Evolutionary conservation across 805 yeast species (phyloP).

Genomic region (Yamadazyma nakazawae): DNA sequence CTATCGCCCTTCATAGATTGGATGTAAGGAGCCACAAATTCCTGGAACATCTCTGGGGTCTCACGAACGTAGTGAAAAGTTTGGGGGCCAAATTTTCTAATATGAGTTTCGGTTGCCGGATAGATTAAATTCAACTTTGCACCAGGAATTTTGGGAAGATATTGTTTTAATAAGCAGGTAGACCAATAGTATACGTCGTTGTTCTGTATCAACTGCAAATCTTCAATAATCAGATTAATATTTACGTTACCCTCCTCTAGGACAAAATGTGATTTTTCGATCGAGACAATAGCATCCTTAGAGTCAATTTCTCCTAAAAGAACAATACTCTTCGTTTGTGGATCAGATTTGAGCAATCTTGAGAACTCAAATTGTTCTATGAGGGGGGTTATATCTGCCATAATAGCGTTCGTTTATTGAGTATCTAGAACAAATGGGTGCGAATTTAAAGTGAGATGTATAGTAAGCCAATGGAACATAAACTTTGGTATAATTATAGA

Average conservation of each 20-base stretch:
- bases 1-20: conserved; percentile 72
- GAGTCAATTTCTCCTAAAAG: conserved; percentile 64
- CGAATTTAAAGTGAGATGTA: background rate
- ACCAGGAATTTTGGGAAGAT: conserved; percentile 47
- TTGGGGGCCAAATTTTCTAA: conserved; percentile 68
- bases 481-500: too few species aligned
- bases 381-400: conserved; percentile 5
- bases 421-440: background rate
- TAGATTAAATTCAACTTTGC: conserved; percentile 74
- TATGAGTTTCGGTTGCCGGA: conserved; percentile 88
- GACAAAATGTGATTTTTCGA: conserved; percentile 70
- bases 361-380: conserved; percentile 40
- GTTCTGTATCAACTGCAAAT: conserved; percentile 43
- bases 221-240: conserved; percentile 16
- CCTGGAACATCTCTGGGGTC: conserved; percentile 71
- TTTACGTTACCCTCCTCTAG: conserved; percentile 14
- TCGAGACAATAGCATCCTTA: conserved; percentile 61
- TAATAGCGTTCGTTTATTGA: background rate
- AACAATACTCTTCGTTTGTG: conserved; percentile 64
- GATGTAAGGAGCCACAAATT: conserved; percentile 70
- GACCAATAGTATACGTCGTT: conserved; percentile 92
- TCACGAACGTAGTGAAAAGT: conserved; percentile 63
- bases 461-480: too few species aligned
- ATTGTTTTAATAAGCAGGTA: conserved; percentile 46
- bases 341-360: conserved; percentile 52